These are phyloP conservation scores for Talaromyces sp. DNA, from an alignment of 2,329 filamentous ascomycete species.

Conservation along the genomic window DNA sequence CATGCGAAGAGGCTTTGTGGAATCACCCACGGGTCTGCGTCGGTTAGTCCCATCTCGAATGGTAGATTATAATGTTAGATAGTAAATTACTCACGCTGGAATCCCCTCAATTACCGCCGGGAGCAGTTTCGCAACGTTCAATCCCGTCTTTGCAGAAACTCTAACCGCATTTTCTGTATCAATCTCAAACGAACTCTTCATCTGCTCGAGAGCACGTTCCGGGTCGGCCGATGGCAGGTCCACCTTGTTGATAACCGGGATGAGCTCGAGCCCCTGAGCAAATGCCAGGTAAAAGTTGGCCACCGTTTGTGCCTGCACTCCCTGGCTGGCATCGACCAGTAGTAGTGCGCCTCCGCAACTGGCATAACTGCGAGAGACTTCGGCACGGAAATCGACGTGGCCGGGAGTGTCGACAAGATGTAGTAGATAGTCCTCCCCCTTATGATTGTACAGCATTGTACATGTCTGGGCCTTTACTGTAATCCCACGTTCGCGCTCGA, in stretches of 20 bases:
- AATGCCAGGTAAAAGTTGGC: constrained; percentile 99
- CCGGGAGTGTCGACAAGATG: constrained; percentile 96
- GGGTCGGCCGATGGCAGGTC: constrained; percentile 87
- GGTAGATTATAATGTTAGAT: background rate
- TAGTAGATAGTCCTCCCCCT: constrained; percentile 82
- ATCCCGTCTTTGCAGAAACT: constrained; percentile 90
- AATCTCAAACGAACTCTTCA: constrained; percentile 81
- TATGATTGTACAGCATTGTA: constrained; percentile 89
- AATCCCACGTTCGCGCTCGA: constrained; percentile 92
- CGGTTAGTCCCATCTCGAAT: constrained; percentile 13
- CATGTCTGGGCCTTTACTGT: constrained; percentile 99
- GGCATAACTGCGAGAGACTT: constrained; percentile 92
- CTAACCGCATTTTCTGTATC: constrained; percentile 68
- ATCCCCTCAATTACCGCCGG: constrained; percentile 82
- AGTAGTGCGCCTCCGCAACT: constrained; percentile 90
- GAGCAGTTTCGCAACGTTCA: constrained; percentile 78
- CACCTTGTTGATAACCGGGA: constrained; percentile 96
- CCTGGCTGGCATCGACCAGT: constrained; percentile 92
- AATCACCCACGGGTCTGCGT: constrained; percentile 64
- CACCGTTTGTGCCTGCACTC: constrained; percentile 94
- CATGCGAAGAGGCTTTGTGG: constrained; percentile 69
- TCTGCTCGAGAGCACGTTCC: constrained; percentile 78
- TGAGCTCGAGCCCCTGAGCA: constrained; percentile 76
- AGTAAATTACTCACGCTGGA: constrained; percentile 51
- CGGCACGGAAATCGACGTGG: constrained; percentile 95